Percentiles rank a stretch among this genome's conserved stretches.
These are phyloP conservation scores for Cladosporium sp. DNA, from an alignment of 2,329 filamentous ascomycete genomes.

Conservation along the genomic window DNA sequence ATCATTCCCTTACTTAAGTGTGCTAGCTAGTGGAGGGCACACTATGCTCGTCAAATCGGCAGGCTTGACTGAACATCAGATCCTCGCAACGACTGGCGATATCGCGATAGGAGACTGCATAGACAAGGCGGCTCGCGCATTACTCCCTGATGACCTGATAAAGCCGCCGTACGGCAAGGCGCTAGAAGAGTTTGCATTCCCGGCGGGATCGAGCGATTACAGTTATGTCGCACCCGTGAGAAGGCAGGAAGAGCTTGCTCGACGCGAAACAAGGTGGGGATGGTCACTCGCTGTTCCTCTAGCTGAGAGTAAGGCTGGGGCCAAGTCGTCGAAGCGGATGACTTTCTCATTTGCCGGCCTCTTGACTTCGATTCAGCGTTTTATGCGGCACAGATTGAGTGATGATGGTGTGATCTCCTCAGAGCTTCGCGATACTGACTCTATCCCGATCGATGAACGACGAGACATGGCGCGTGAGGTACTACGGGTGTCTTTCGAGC, in stretches of 20 bases:
- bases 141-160: constrained; percentile 60
- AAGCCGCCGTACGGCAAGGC: constrained; percentile 72
- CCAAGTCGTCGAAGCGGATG: constrained; percentile 41
- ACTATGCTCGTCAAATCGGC: constrained; percentile 75
- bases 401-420: constrained; percentile 27
- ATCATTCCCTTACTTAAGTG: constrained; percentile 74
- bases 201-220: constrained; percentile 38
- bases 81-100: constrained; percentile 68
- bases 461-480: constrained; percentile 62
- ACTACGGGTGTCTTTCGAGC: constrained; percentile 81
- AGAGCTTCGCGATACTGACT: constrained; percentile 25
- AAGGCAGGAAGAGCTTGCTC: constrained; percentile 53
- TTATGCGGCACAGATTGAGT: constrained; percentile 35
- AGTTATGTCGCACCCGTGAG: constrained; percentile 55
- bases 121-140: constrained; percentile 74
- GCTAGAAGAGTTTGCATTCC: constrained; percentile 75
- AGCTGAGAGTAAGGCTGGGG: constrained; percentile 41
- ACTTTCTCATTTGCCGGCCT: constrained; percentile 71
- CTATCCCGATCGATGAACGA: constrained; percentile 55
- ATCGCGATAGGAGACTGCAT: constrained; percentile 85
- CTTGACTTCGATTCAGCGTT: constrained; percentile 56
- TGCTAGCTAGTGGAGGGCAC: constrained; percentile 89
- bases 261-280: constrained; percentile 44
- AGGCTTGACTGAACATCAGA: constrained; percentile 60
- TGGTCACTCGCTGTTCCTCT: constrained; percentile 69